These are phyloP conservation scores for Brassica napus DNA, from an alignment of 345 rosid genomes.

Conservation along the genomic window DNA sequence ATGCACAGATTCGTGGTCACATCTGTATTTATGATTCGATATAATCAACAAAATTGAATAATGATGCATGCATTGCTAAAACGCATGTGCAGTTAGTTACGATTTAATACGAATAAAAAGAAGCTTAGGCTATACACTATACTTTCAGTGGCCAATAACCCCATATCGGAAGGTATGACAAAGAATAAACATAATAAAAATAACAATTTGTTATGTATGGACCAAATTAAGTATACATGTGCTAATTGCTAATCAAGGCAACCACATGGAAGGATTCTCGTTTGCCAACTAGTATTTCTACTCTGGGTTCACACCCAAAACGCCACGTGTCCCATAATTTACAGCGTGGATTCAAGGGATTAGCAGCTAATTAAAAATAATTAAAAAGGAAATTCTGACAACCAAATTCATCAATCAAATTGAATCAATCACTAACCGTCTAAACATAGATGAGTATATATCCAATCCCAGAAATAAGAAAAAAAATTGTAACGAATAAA, in stretches of 20 bases:
- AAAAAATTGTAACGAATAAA: neutral
- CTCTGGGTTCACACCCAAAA: slow-evolving; percentile 28
- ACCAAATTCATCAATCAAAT: slow-evolving; percentile 21
- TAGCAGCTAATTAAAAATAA: neutral
- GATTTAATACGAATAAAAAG: slow-evolving; percentile 10
- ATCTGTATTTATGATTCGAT: slow-evolving; percentile 28
- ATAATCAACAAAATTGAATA: slow-evolving; percentile 18
- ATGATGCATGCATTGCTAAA: slow-evolving; percentile 6
- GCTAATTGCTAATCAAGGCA: slow-evolving; percentile 37
- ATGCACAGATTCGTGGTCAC: slow-evolving; percentile 28
- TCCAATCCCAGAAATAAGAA: slow-evolving; percentile 2
- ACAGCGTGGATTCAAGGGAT: slow-evolving; percentile 13
- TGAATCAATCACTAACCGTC: slow-evolving; percentile 9
- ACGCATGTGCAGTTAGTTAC: slow-evolving; percentile 33
- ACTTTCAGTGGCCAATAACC: slow-evolving; percentile 30
- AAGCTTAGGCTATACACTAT: neutral
- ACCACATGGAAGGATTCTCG: slow-evolving; percentile 40
- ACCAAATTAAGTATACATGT: neutral
- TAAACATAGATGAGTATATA: neutral
- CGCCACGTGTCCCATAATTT: slow-evolving; percentile 9
- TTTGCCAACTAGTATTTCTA: slow-evolving; percentile 24
- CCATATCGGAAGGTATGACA: no score
- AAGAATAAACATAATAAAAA: slow-evolving; percentile 14
- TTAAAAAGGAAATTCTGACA: neutral
- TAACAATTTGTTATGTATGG: neutral